Conservation (phyloP, 805 yeast genomes). For the Myxozyma sirexii region DNA sequence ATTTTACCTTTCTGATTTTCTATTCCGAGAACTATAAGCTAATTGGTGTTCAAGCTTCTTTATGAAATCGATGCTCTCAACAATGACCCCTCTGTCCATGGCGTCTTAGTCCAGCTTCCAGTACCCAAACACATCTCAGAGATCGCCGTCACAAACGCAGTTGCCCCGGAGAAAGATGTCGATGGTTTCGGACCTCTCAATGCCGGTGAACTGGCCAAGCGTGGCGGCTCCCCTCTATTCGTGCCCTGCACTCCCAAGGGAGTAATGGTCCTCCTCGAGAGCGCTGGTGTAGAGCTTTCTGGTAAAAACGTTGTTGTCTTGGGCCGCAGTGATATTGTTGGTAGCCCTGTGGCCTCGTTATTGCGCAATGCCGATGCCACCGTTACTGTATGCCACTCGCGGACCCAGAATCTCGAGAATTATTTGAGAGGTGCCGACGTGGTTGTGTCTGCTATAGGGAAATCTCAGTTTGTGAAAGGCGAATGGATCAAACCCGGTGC, state of each 20-base stretch:
- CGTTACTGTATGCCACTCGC: constrained; percentile 83
- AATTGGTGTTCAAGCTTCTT: constrained; percentile 50
- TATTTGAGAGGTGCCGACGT: constrained; percentile 74
- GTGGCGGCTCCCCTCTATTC: constrained; percentile 79
- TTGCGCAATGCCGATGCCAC: constrained; percentile 77
- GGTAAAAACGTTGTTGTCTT: constrained; percentile 89
- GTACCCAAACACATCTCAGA: constrained; percentile 81
- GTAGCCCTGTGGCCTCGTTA: constrained; percentile 87
- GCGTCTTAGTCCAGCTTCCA: constrained; percentile 88
- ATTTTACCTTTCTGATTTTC: not conserved
- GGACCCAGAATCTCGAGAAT: constrained; percentile 61
- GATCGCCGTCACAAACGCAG: constrained; percentile 75
- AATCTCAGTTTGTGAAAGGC: constrained; percentile 79
- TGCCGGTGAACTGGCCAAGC: constrained; percentile 86
- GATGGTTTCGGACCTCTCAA: constrained; percentile 92
- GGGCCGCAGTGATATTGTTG: constrained; percentile 95
- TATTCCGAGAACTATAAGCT: not conserved
- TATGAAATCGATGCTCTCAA: constrained; percentile 65
- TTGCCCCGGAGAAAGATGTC: constrained; percentile 79
- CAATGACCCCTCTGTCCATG: constrained; percentile 78
- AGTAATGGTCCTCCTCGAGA: constrained; percentile 73
- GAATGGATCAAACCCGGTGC: constrained; percentile 86
- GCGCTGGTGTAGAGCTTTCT: constrained; percentile 64
- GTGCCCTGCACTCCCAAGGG: constrained; percentile 97
- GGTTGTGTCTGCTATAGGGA: constrained; percentile 92